Conservation (phyloP, 225 moss, liverwort and hornwort genomes). For the Neckera pumila region DNA sequence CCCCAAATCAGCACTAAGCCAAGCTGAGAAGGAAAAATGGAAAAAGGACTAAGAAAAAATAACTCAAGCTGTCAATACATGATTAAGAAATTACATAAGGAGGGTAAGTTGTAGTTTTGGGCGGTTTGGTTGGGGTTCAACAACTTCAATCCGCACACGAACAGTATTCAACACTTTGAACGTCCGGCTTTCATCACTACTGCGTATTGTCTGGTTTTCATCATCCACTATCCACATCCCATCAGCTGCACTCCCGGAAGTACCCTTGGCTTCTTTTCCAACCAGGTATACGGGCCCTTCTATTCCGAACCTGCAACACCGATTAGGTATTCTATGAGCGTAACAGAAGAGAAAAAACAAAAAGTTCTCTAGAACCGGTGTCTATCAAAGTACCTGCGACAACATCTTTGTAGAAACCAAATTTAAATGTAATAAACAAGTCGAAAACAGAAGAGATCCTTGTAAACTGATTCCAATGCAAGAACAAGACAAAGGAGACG, state of each 20-base stretch:
- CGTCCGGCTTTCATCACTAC: constrained; percentile 54
- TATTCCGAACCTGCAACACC: constrained; percentile 71
- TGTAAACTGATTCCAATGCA: neutral
- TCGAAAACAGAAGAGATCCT: neutral
- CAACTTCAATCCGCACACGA: constrained; percentile 77
- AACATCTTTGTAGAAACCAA: neutral
- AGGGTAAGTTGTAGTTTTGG: constrained; percentile 84
- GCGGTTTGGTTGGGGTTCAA: constrained; percentile 92
- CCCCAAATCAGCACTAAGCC: neutral
- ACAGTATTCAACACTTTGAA: constrained; percentile 71
- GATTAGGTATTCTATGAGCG: neutral
- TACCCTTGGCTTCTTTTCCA: constrained; percentile 36
- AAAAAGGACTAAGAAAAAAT: too few relatives aligned
- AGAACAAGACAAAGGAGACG: neutral
- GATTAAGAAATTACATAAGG: constrained; percentile 6
- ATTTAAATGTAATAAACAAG: neutral
- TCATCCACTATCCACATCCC: constrained; percentile 78
- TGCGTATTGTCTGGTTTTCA: constrained; percentile 64
- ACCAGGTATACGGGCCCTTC: constrained; percentile 85
- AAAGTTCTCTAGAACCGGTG: neutral
- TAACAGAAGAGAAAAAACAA: neutral
- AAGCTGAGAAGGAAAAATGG: neutral
- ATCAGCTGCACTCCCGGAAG: constrained; percentile 26
- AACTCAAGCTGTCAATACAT: neutral
- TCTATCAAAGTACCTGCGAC: neutral